phyloP scores from a whole-genome alignment of 1,139 yeast genomes.

The Hyphopichia burtonii region DNA sequence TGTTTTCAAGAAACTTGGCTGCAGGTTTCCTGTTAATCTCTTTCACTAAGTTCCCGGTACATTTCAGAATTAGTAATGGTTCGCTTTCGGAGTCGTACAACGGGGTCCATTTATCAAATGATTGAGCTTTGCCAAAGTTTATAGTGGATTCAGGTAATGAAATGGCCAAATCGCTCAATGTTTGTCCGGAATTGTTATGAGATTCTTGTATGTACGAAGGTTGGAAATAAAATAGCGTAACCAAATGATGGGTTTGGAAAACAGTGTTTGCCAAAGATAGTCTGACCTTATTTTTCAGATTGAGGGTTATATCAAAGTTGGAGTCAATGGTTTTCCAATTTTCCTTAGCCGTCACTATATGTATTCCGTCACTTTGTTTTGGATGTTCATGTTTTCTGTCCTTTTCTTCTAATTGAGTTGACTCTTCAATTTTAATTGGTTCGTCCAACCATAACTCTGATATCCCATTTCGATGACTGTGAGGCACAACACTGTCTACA shows the following conservation, averaged over 20 bases:
- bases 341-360: conserved; percentile 31
- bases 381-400: conserved; percentile 23
- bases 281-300: conserved; percentile 15
- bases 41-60: conserved; percentile 53
- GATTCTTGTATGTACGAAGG: conserved; percentile 3
- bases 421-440: conserved; percentile 19
- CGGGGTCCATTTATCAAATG: conserved; percentile 35
- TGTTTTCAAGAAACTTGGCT: conserved; percentile 48
- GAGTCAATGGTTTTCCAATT: conserved; percentile 40
- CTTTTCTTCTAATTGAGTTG: conserved; percentile 21
- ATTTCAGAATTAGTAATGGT: conserved; percentile 37
- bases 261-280: conserved; percentile 40
- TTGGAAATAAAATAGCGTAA: conserved; percentile 39
- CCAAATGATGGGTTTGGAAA: conserved; percentile 35
- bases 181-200: conserved; percentile 23
- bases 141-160: conserved; percentile 19
- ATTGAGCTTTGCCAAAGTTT: conserved; percentile 1
- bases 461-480: conserved; percentile 40
- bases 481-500: conserved; percentile 43
- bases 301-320: conserved; percentile 20
- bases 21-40: conserved; percentile 49
- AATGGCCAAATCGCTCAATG: conserved; percentile 28
- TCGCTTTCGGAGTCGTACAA: conserved; percentile 15
- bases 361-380: conserved; percentile 33
- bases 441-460: conserved; percentile 49